Conservation (phyloP, 441 rosid genomes). For the Arabidopsis hybrid region DNA sequence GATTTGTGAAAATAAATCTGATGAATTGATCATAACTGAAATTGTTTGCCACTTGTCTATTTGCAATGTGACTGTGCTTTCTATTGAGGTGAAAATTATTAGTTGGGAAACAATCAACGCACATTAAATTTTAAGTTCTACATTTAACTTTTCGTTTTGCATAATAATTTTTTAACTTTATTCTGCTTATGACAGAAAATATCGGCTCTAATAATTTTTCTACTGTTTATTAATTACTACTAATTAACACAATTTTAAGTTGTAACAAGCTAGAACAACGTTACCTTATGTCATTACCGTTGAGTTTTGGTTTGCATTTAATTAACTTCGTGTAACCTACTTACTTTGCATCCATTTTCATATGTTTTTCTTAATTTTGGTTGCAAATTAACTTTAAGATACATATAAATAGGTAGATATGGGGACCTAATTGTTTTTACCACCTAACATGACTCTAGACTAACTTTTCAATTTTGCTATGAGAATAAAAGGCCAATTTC, state of each 20-base stretch:
- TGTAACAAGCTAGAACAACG: constrained; percentile 32
- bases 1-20: neutral
- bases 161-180: neutral
- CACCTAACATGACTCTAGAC: constrained; percentile 42
- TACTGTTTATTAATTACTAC: neutral
- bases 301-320: constrained; percentile 38
- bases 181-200: constrained; percentile 21
- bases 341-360: constrained; percentile 32
- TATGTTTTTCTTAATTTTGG: constrained; percentile 4
- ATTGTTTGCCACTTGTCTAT: neutral
- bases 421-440: constrained; percentile 37
- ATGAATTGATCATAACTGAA: constrained; percentile 5
- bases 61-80: constrained; percentile 1
- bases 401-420: constrained; percentile 33
- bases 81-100: constrained; percentile 16
- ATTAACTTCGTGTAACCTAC: constrained; percentile 40
- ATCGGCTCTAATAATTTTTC: neutral
- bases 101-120: constrained; percentile 24
- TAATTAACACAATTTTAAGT: constrained; percentile 17
- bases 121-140: constrained; percentile 13
- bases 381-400: constrained; percentile 21
- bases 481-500: constrained; percentile 39
- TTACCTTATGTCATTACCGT: constrained; percentile 29
- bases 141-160: neutral
- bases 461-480: constrained; percentile 35